These are phyloP conservation scores for Tolypocladium sp. DNA, from an alignment of 2,329 filamentous ascomycete species.

Conservation along the genomic window DNA sequence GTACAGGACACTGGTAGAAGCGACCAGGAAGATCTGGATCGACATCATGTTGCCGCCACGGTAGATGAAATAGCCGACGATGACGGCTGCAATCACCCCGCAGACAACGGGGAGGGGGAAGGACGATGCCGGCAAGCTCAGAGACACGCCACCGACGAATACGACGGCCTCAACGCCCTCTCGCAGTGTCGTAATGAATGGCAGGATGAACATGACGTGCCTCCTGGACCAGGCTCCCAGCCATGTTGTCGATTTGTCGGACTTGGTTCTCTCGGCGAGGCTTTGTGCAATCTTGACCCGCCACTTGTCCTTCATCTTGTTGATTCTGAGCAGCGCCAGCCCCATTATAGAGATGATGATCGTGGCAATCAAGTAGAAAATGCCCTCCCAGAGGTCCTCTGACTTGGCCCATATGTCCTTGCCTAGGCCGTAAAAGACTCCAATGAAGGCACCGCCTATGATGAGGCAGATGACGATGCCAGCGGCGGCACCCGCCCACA, in stretches of 20 bases:
- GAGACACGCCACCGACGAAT: neutral
- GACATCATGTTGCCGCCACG: slow-evolving; percentile 17
- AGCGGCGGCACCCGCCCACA: neutral
- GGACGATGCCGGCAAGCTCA: neutral
- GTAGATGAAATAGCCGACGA: slow-evolving; percentile 64
- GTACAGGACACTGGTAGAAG: slow-evolving; percentile 72
- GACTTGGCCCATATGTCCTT: neutral
- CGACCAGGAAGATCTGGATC: slow-evolving; percentile 62
- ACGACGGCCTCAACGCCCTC: neutral
- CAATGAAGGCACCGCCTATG: neutral
- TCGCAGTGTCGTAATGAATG: neutral
- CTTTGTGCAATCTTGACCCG: slow-evolving; percentile 60
- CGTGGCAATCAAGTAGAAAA: neutral
- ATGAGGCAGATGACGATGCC: neutral
- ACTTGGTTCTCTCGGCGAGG: slow-evolving; percentile 41
- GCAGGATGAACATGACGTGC: neutral
- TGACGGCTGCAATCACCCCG: slow-evolving; percentile 27
- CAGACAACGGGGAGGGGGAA: neutral
- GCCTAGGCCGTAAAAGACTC: neutral
- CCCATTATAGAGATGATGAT: slow-evolving; percentile 64
- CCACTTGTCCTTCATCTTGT: slow-evolving; percentile 72
- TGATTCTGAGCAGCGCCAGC: slow-evolving; percentile 63
- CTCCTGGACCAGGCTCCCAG: neutral
- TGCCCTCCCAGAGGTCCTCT: neutral
- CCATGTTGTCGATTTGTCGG: neutral